A percentile compares a stretch with the other conserved stretches of the same genome.
phyloP scores from a whole-genome alignment of 805 yeast genomes.

The Monosporozyma siamensis region DNA sequence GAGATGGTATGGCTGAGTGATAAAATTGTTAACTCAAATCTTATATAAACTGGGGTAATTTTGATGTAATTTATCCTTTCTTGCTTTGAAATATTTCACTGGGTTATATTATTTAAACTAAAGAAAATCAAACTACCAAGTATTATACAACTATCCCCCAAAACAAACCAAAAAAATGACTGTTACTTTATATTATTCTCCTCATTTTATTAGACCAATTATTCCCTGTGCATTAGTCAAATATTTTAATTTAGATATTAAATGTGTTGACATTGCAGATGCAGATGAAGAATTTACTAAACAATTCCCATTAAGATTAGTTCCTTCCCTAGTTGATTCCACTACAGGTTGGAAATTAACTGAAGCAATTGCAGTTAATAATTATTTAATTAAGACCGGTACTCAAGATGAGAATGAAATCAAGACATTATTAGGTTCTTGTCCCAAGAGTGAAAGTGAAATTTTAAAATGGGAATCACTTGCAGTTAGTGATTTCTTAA shows the following conservation, averaged over 20 bases:
- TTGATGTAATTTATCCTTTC: too few species aligned
- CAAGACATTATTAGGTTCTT: slow-evolving; percentile 44
- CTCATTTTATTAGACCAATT: slow-evolving; percentile 38
- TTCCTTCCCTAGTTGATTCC: slow-evolving; percentile 52
- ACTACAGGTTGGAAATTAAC: slow-evolving; percentile 2
- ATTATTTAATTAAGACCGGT: slow-evolving; percentile 36
- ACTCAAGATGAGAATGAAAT: slow-evolving; percentile 26
- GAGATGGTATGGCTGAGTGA: too few species aligned
- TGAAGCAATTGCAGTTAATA: slow-evolving; percentile 26
- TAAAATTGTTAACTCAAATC: too few species aligned
- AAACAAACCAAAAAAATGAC: slow-evolving; percentile 10
- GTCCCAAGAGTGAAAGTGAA: slow-evolving; percentile 33
- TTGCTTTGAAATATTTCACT: too few species aligned
- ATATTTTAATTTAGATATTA: slow-evolving; percentile 50
- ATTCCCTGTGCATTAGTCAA: slow-evolving; percentile 42
- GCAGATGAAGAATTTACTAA: slow-evolving; percentile 27
- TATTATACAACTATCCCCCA: neutral
- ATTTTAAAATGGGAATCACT: slow-evolving; percentile 70
- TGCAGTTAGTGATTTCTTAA: slow-evolving; percentile 56
- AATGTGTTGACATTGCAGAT: slow-evolving; percentile 33
- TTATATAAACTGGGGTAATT: too few species aligned
- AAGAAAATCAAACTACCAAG: too few species aligned
- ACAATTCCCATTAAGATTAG: slow-evolving; percentile 52
- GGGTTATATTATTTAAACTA: too few species aligned
- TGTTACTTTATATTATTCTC: slow-evolving; percentile 1